phyloP scores from a whole-genome alignment of 176 grass and related monocot genomes.

The Typha latifolia region DNA sequence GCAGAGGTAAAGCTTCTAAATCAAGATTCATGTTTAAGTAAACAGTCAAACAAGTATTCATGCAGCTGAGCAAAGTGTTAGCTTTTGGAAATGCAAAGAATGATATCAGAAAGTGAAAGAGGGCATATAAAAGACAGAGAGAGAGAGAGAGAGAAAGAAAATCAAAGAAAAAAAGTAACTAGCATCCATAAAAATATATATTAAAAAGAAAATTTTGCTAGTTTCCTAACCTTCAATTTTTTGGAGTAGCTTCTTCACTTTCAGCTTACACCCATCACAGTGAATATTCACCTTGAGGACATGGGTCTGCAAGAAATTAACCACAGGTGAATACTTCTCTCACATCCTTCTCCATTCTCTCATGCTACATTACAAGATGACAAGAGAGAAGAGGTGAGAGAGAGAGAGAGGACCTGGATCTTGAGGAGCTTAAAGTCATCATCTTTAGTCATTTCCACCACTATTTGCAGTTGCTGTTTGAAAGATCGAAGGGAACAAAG shows the following conservation, averaged over 20 bases:
- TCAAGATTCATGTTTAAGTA: background rate
- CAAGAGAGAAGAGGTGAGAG: background rate
- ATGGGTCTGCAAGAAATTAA: conserved; percentile 63
- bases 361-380: background rate
- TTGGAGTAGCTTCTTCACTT: conserved; percentile 93
- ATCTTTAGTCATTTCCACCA: conserved; percentile 62
- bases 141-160: background rate
- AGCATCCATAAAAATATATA: background rate
- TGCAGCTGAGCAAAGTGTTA: background rate
- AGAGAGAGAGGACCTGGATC: conserved; percentile 59
- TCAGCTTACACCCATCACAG: conserved; percentile 88
- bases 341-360: conserved; percentile 17
- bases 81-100: background rate
- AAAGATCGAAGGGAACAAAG: background rate
- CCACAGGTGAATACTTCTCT: conserved; percentile 8
- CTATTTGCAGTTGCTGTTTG: conserved; percentile 27
- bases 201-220: background rate
- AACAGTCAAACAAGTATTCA: too few relatives aligned
- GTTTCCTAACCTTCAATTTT: conserved; percentile 82
- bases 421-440: conserved; percentile 98
- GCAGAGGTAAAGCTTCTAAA: background rate
- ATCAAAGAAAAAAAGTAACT: background rate
- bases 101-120: background rate
- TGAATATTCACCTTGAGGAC: conserved; percentile 94
- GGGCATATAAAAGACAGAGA: background rate